phyloP scores from a whole-genome alignment of 345 rosid species.

The Syzygium grande region DNA sequence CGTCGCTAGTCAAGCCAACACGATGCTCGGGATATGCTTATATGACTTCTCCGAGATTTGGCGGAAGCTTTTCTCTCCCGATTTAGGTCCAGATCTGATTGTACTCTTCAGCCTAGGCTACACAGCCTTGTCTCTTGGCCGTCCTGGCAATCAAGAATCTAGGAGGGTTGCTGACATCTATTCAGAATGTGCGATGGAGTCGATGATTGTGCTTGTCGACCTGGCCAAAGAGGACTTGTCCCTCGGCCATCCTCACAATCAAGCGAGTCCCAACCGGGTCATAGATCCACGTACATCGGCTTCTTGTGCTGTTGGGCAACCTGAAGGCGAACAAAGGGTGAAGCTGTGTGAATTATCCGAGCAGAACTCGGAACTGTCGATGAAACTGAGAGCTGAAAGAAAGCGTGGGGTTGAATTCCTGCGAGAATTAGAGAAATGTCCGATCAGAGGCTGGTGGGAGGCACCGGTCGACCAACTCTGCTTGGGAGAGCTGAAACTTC shows the following conservation, averaged over 20 bases:
- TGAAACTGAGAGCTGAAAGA: neutral
- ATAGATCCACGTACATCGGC: neutral
- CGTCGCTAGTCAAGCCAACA: no score
- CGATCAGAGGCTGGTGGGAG: neutral
- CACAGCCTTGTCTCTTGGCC: neutral
- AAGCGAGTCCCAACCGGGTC: neutral
- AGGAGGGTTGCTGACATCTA: neutral
- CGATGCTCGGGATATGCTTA: no score
- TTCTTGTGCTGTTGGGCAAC: neutral
- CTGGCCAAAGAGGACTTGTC: neutral
- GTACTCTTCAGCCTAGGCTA: neutral
- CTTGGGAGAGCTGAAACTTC: neutral
- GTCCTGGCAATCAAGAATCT: neutral
- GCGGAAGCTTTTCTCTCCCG: no score
- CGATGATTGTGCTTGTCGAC: neutral
- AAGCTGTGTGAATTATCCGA: neutral
- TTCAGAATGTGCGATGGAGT: neutral
- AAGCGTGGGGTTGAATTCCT: neutral
- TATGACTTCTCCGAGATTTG: no score
- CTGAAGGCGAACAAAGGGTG: neutral
- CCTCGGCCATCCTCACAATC: neutral
- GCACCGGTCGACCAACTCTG: neutral
- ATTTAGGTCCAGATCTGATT: no score
- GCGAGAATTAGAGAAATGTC: neutral
- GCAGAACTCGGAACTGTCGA: neutral